Evolutionary conservation across 2,329 filamentous ascomycete species (phyloP), one percentile per base, ranked within the genome.

Genomic region (Lasiodiplodia theobromae): DNA sequence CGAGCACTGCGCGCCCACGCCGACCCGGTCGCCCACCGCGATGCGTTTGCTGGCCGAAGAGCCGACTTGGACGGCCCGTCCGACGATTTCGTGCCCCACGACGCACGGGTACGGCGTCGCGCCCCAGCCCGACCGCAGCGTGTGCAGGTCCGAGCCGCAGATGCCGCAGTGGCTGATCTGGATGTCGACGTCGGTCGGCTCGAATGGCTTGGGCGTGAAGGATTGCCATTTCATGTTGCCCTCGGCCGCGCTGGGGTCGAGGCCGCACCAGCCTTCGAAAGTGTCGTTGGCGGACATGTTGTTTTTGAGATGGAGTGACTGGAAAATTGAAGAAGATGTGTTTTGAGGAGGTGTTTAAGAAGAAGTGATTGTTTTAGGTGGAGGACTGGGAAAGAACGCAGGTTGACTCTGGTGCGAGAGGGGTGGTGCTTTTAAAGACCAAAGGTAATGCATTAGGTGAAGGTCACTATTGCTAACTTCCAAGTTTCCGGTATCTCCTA

Each of bases 11-110:
- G 82, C 82, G 60, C 85, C 86, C 21, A 86, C 84, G 64, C 86
- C 86, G 10, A 83, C 84, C 5, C 88, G 84, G 74, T 91, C 88
- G 54, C 90, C 89, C 37, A 90, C 74, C 64, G 86, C 83, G 77
- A 91, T 83, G 28, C 79, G 75, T 25, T 77, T 6, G 11, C 4
- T 16, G 4, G 4, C 28, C 4, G 28, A 28, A 28, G 18, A 70
- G 14, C 80, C 81, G 2, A 79, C 71, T 16, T 77, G 76, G 2
- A 78, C 75, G 37, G 80, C 74, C 25, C 73, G 73, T 4, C 81
- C 81, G 56, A 82, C 75, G 56, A 82, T 82, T 69, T 82, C 81
- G 71, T 82, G 81, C 10, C 81, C 81, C 8, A 81, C 79, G 70
- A 78, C 79, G 52, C 76, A 74, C 23, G 80, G 80, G 72, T 80